Conservation (phyloP, 1,284 basidiomycete genomes). For the Calocybe gambosa region DNA sequence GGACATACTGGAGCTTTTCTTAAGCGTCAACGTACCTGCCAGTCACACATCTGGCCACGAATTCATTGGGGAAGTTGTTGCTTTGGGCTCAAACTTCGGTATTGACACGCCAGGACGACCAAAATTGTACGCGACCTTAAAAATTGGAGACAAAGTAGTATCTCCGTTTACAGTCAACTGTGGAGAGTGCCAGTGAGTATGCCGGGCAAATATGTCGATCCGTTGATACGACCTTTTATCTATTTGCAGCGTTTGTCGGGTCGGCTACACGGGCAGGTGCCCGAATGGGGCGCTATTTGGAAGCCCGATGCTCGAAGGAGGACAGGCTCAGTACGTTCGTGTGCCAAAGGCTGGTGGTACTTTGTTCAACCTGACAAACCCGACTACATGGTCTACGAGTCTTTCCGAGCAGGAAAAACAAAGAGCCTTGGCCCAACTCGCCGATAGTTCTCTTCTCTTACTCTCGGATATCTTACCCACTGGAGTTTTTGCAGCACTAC, state of each 20-base stretch:
- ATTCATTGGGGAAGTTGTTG: conserved; percentile 74
- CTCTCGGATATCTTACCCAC: conserved; percentile 81
- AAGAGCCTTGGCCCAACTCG: conserved; percentile 33
- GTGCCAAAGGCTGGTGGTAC: conserved; percentile 79
- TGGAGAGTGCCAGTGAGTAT: conserved; percentile 68
- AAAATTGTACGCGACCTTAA: conserved; percentile 58
- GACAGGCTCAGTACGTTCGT: conserved; percentile 83
- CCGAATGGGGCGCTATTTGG: conserved; percentile 66
- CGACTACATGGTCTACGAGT: conserved; percentile 31
- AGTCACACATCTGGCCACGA: conserved; percentile 77
- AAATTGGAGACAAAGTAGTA: conserved; percentile 79
- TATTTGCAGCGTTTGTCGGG: conserved; percentile 56
- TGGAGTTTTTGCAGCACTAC: conserved; percentile 69
- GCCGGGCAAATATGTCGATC: not conserved
- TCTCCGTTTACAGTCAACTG: conserved; percentile 85
- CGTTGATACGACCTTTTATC: not conserved
- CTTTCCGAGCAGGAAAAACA: conserved; percentile 27
- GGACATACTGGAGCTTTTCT: not conserved
- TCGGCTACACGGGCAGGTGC: conserved; percentile 77
- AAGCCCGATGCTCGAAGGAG: conserved; percentile 66
- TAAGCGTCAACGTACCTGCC: not conserved
- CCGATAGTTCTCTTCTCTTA: conserved; percentile 62
- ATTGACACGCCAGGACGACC: conserved; percentile 43
- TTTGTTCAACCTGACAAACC: conserved; percentile 59
- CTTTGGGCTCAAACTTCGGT: conserved; percentile 61